phyloP scores from a whole-genome alignment of 345 rosid genomes.

The Salix exigua region DNA sequence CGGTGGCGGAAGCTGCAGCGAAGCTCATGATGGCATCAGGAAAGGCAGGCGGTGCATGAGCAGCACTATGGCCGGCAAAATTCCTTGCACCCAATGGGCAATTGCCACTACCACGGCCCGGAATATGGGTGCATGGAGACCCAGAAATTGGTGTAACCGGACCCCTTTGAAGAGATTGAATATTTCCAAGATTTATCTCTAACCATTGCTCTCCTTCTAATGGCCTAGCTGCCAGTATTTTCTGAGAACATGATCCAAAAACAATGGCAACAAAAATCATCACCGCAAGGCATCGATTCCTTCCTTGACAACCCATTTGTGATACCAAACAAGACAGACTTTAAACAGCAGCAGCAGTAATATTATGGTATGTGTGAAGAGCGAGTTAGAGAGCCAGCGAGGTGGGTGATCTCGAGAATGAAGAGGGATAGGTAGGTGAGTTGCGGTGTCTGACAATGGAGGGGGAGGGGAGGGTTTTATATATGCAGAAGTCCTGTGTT shows the following conservation, averaged over 20 bases:
- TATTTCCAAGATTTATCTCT: background rate
- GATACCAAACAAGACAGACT: background rate
- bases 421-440: background rate
- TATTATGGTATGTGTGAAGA: background rate
- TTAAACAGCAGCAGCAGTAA: background rate
- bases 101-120: constrained; percentile 20
- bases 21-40: constrained; percentile 7
- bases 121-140: constrained; percentile 38
- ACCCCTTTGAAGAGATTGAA: constrained; percentile 38
- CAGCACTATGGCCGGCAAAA: constrained; percentile 7
- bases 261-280: background rate
- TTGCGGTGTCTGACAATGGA: background rate
- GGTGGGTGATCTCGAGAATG: background rate
- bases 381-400: background rate
- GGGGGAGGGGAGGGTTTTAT: background rate
- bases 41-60: constrained; percentile 7
- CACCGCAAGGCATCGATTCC: background rate
- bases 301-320: constrained; percentile 6
- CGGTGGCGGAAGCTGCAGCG: background rate
- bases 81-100: constrained; percentile 31
- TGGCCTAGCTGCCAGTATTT: constrained; percentile 28
- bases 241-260: background rate
- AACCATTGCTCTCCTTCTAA: constrained; percentile 11
- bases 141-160: constrained; percentile 27
- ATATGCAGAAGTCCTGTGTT: background rate